Percentiles rank a stretch among this genome's conserved stretches.
phyloP scores from a whole-genome alignment of 768 basidiomycete species.

The Tubosaeta sp. region DNA sequence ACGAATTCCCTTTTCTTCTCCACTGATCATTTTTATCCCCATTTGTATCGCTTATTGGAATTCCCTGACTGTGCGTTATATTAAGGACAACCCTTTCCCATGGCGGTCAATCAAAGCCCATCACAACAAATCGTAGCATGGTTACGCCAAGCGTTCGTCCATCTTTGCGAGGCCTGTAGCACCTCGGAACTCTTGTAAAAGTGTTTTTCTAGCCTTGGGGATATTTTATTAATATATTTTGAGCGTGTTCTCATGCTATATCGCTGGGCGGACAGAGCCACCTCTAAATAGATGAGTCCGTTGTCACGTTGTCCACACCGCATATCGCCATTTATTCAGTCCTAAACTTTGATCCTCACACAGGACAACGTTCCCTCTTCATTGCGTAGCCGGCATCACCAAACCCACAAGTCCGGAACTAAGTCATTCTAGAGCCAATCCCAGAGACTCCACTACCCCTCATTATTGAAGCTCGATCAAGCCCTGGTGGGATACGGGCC shows the following conservation, averaged over 20 bases:
- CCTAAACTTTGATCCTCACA: conserved; percentile 6
- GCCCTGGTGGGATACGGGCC: conserved; percentile 8
- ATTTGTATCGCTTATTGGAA: conserved; percentile 10
- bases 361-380: neutral
- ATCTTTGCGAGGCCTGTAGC: no score
- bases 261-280: conserved; percentile 9
- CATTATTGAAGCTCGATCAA: neutral
- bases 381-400: neutral
- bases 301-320: conserved; percentile 4
- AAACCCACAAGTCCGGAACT: neutral
- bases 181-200: conserved; percentile 5
- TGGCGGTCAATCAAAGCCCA: conserved; percentile 10
- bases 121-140: conserved; percentile 19
- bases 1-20: conserved; percentile 11
- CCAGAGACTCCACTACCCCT: neutral
- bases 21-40: conserved; percentile 14
- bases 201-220: conserved; percentile 1
- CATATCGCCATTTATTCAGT: neutral
- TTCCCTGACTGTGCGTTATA: conserved; percentile 12
- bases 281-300: conserved; percentile 16
- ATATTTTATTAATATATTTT: neutral
- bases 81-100: conserved; percentile 20
- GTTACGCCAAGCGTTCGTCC: conserved; percentile 19
- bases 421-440: neutral
- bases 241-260: conserved; percentile 1